Base-by-base conservation (phyloP, 2,329 filamentous ascomycete genomes). In the Parastagonospora nodorum region DNA sequence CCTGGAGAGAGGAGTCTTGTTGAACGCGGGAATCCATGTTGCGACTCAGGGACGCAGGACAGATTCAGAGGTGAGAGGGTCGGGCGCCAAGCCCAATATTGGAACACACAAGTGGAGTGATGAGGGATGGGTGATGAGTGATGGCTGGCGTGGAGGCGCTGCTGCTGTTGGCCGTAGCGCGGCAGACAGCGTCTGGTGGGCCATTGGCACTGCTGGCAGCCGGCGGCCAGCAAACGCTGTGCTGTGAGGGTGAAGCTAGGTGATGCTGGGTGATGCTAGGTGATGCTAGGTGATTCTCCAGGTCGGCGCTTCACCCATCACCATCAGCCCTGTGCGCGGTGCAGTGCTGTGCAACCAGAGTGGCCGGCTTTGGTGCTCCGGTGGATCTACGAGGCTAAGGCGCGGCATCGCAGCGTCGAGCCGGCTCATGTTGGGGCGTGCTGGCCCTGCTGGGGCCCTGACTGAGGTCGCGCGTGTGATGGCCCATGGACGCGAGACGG, bases 321-420 rank as follows among this genome's bases (percentile, higher is more conserved):
- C 44, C 44, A 48, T 55, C 61, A 64, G 60, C 54, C 60, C 58
- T 63, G 61, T 60, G 46, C 47, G n/a, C 45, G 41, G 48, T 50
- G 43, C 50, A 52, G 43, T 39, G 16, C 28, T 55, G 51, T 49
- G 54, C 53, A 60, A 68, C 63, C 60, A 50, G 50, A 64, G 53
- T 62, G 60, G 62, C 55, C 57, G 63, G 64, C 49, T 56, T 51
- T 43, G 56, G 45, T 31, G 35, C 58, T 67, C 68, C 66, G 65
- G 46, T 54, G 57, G 63, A 66, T 66, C 63, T 62, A 57, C 59
- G 42, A 48, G 15, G 53, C 54, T 60, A 54, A 51, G 42, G 42
- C 32, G 52, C 44, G 57, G 60, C 53, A 61, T 54, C 55, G 58
- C 61, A 61, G 63, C 60, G 59, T 52, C 38, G 45, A 48, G 51